phyloP scores from a whole-genome alignment of 352 stramenopile genomes.

The Pythium sp. region DNA sequence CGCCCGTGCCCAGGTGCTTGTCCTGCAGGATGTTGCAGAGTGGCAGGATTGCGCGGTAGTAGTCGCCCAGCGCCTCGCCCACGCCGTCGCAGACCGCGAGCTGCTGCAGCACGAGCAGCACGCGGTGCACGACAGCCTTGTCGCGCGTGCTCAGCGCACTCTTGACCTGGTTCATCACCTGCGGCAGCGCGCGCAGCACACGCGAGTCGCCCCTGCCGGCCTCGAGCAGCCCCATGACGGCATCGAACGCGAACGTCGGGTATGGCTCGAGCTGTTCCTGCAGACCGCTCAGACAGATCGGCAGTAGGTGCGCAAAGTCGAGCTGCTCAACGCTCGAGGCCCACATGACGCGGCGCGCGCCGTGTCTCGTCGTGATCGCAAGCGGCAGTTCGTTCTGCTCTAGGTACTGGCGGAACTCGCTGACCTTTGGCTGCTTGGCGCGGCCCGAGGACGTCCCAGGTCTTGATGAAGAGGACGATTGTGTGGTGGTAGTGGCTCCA shows the following conservation, averaged over 20 bases:
- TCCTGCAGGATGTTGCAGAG: constrained; percentile 83
- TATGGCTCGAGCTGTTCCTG: constrained; percentile 76
- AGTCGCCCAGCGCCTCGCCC: constrained; percentile 55
- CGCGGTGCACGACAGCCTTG: constrained; percentile 60
- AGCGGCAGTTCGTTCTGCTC: constrained; percentile 68
- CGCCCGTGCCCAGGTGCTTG: constrained; percentile 68
- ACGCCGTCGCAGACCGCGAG: constrained; percentile 67
- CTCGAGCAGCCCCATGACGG: constrained; percentile 62
- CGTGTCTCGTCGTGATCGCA: constrained; percentile 41
- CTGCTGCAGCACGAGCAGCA: constrained; percentile 71
- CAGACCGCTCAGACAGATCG: constrained; percentile 71
- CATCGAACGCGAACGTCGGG: constrained; percentile 67
- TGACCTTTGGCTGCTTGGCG: constrained; percentile 52
- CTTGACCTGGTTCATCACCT: constrained; percentile 64
- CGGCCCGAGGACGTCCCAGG: constrained; percentile 20
- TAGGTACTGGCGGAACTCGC: constrained; percentile 72
- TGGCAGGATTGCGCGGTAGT: constrained; percentile 74
- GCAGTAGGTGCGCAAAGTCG: constrained; percentile 64
- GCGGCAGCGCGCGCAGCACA: constrained; percentile 53
- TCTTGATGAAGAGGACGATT: not conserved
- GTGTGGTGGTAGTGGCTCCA: not conserved
- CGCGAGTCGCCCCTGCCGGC: constrained; percentile 37
- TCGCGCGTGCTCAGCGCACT: constrained; percentile 58
- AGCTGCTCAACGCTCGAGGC: constrained; percentile 52
- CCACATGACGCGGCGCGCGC: constrained; percentile 53